Base-by-base conservation (phyloP, 495 filamentous ascomycete species). In the Lasiosphaeris hirsuta region DNA sequence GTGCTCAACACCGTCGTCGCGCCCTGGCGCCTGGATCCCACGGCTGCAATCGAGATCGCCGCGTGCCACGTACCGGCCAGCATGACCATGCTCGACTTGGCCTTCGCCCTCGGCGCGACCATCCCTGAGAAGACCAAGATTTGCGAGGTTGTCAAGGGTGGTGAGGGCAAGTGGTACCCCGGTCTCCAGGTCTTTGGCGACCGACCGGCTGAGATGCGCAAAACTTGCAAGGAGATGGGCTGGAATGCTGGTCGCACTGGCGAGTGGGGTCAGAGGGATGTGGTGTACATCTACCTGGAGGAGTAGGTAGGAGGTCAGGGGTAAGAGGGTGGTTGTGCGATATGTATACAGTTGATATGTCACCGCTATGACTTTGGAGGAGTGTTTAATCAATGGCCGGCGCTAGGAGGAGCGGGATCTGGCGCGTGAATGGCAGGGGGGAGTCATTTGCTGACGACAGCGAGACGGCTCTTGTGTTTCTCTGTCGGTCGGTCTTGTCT, bases 71-170 rank as follows among this genome's bases (percentile, higher is more conserved):
- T 81, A 0, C 78, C 79, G 1, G 57, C 58, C n/a, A 72, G 58
- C 17, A 66, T 68, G 0, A 80, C 73, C 0, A 52, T 81, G 4
- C 68, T 62, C 3, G 75, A 80, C 55, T 61, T 81, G n/a, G 55
- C 81, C 60, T 54, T 56, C 19, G 72, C 75, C 7, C 73, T 81
- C n/a, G 79, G 79, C 2, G 75, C 73, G 47, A 54, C 46, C 0
- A 78, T 79, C 61, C 61, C 67, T 9, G 58, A 66, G 3, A 64
- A 74, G 10, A 61, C 58, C 41, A 68, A 71, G 65, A 79, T 81
- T 38, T 71, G 64, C 41, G 78, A 81, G 63, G 60, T 77, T 11
- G 61, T 68, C 11, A 60, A 70, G 46, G 68, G 66, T 9, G 74
- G 72, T 4, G 63, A 60, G 8, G 74, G 74, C 10, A 61, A 47